Evolutionary conservation across 768 basidiomycete species (phyloP), one percentile per base, ranked within the genome.

Genomic region (Tulasnella sp.): DNA sequence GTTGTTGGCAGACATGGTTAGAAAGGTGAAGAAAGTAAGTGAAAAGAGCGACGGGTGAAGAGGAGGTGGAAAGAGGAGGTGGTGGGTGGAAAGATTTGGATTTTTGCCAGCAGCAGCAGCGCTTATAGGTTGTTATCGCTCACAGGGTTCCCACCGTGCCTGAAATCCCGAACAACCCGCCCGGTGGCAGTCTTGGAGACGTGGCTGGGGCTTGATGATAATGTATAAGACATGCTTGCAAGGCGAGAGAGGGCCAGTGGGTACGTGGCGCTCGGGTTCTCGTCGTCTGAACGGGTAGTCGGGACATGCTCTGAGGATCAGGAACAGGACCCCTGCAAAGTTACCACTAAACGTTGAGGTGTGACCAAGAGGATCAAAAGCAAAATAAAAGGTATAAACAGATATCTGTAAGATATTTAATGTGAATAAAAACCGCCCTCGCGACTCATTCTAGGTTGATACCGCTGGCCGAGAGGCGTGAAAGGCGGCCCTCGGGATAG

Each of bases 1-100:
- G 62, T 40, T 58, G 76, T 27, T 48, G 46, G 75, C 52, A n/a
- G 76, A 77, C 73, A 74, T 74, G n/a, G 73, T 74, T 24, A 40
- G 62, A 68, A 68, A 68, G 12, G 31, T 27, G 62, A 68, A 68
- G 62, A 27, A 68, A 68, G 62, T 68, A 36, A 68, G 62, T 36
- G 62, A 36, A 68, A 68, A 68, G 62, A 68, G 62, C 27, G 62
- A 68, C 62, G 27, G 31, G 62, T 36, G 27, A 36, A 31, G 34
- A 18, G 62, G 62, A 34, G 62, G 34, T 36, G 62, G 62, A 36
- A n/a, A 36, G 56, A 31, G 31, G 62, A 36, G 62, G 62, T 27
- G 27, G 62, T 31, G 9, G 56, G 62, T 68, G 62, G 62, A 68
- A 68, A 68, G 62, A 68, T 68, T 68, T 68, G 62, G 62, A 68